Evolutionary conservation across 164 flowering plant genomes (phyloP).

Genomic region (Magnolia kwangsiensis): DNA sequence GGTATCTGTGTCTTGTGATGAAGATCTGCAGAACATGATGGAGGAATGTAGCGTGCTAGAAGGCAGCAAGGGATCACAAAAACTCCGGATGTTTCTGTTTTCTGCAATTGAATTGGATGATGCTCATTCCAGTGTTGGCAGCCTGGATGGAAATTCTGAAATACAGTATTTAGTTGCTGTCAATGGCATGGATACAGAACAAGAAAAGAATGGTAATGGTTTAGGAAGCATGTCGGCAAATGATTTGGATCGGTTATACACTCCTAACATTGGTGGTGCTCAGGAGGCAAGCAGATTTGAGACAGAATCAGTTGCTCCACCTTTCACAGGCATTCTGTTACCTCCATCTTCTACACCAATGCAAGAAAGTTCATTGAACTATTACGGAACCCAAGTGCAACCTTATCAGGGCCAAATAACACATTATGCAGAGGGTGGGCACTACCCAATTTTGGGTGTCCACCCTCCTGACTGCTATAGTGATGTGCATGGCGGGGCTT

Average conservation of each 20-base stretch:
- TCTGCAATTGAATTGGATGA: slow-evolving; percentile 68
- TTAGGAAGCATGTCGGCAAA: slow-evolving; percentile 42
- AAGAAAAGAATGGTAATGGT: slow-evolving; percentile 31
- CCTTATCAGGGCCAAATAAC: slow-evolving; percentile 26
- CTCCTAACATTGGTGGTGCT: slow-evolving; percentile 24
- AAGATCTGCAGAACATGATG: slow-evolving; percentile 93
- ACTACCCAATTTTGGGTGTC: slow-evolving; percentile 18
- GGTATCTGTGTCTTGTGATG: slow-evolving; percentile 88
- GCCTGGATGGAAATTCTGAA: slow-evolving; percentile 62
- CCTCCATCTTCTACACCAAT: slow-evolving; percentile 34
- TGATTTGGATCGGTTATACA: slow-evolving; percentile 57
- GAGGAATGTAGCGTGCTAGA: slow-evolving; percentile 65
- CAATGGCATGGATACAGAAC: slow-evolving; percentile 73
- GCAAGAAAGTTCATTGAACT: slow-evolving; percentile 22
- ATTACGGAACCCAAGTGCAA: slow-evolving; percentile 29
- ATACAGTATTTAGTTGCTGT: slow-evolving; percentile 82
- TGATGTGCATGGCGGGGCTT: slow-evolving; percentile 17
- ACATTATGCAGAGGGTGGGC: slow-evolving; percentile 27
- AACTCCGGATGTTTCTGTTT: slow-evolving; percentile 72
- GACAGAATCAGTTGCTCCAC: slow-evolving; percentile 16
- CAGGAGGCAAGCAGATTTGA: slow-evolving; percentile 8
- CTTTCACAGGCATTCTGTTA: slow-evolving; percentile 17
- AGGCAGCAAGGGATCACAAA: slow-evolving; percentile 50
- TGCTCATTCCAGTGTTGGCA: slow-evolving; percentile 44
- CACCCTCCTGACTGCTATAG: slow-evolving; percentile 22